Conservation (phyloP, 352 stramenopile genomes). For the Plasmopara viticola region DNA sequence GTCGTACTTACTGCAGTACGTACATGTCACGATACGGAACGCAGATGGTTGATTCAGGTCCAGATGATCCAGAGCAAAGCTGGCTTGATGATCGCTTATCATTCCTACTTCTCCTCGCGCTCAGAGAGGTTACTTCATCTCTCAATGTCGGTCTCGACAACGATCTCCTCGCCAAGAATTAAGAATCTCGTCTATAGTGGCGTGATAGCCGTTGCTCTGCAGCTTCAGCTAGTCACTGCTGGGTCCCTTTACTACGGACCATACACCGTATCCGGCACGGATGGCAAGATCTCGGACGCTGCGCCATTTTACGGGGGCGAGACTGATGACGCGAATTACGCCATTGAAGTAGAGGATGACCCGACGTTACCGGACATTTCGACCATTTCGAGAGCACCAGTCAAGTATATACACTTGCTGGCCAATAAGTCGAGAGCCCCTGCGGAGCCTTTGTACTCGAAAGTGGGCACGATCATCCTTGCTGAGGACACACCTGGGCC, state of each 20-base stretch:
- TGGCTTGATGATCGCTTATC: background rate
- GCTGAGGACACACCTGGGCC: conserved; percentile 10
- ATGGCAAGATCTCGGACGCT: conserved; percentile 5
- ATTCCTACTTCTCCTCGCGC: background rate
- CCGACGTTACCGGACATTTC: conserved; percentile 23
- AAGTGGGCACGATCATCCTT: conserved; percentile 19
- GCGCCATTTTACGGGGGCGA: conserved; percentile 12
- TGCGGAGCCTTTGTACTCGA: conserved; percentile 13
- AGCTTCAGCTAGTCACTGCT: conserved; percentile 15
- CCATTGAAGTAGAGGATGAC: conserved; percentile 11
- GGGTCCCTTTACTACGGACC: conserved; percentile 18
- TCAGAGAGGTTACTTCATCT: background rate
- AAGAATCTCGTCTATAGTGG: background rate
- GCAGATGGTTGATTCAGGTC: background rate
- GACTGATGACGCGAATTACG: conserved; percentile 9
- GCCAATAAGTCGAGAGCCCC: conserved; percentile 13
- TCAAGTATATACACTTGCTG: conserved; percentile 13
- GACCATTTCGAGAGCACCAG: conserved; percentile 15
- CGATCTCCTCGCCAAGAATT: background rate
- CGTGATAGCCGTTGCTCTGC: conserved; percentile 6
- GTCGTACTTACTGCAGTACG: too few relatives aligned
- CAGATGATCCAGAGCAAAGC: background rate
- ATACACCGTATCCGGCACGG: conserved; percentile 4
- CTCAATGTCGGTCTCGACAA: background rate
- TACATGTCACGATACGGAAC: background rate